These are phyloP conservation scores for Vinca minor DNA, from an alignment of 257 asterid genomes.

Conservation along the genomic window DNA sequence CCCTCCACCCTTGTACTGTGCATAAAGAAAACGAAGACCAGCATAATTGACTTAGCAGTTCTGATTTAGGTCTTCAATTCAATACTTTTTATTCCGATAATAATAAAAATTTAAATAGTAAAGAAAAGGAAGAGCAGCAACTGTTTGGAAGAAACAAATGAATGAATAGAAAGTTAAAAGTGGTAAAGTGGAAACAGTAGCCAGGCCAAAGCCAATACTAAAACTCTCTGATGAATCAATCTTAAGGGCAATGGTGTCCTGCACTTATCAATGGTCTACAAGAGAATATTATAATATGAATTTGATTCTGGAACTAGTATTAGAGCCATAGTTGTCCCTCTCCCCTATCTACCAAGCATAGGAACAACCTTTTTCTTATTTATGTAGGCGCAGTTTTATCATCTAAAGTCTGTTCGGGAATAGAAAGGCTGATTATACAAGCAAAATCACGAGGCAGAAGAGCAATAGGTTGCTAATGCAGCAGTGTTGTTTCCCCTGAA, in stretches of 20 bases:
- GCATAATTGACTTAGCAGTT: no score
- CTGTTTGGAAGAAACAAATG: slow-evolving; percentile 1
- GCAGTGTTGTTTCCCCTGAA: slow-evolving; percentile 12
- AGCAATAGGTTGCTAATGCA: neutral
- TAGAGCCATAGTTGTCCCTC: no score
- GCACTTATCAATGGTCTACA: neutral
- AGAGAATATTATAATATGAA: no score
- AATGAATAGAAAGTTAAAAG: slow-evolving; percentile 5
- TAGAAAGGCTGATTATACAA: slow-evolving; percentile 3
- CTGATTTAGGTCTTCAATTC: no score
- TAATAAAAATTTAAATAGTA: no score
- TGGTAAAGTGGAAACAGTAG: no score
- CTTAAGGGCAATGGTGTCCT: no score
- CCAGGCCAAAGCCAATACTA: neutral
- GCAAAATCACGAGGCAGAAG: neutral
- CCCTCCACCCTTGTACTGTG: no score
- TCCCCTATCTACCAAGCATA: neutral
- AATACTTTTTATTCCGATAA: no score
- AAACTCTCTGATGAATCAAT: neutral
- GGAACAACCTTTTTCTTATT: neutral
- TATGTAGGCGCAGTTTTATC: neutral
- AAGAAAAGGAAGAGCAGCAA: neutral
- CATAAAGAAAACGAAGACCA: no score
- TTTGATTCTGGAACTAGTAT: no score
- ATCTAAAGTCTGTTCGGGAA: neutral